Percentiles rank a stretch among this genome's conserved stretches.
Conservation (phyloP, 2,329 filamentous ascomycete genomes). For the Xylaria multiplex region DNA sequence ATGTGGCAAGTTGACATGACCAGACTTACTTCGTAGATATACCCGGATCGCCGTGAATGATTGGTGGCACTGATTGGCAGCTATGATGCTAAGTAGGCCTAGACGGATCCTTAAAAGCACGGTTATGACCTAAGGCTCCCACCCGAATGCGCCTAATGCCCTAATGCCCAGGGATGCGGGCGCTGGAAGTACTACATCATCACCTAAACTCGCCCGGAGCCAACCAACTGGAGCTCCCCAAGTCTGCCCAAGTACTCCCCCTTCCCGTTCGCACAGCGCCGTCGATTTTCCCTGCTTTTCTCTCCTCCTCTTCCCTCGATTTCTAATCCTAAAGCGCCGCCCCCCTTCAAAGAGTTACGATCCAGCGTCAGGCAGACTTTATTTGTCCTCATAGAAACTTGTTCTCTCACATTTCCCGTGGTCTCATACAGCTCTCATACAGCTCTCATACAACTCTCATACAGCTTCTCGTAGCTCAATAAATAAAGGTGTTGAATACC, state of each 20-base stretch:
- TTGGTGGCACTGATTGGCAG: conserved; percentile 28
- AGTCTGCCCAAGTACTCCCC: conserved; percentile 27
- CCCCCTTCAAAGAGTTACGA: conserved; percentile 20
- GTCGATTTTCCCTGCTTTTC: conserved; percentile 36
- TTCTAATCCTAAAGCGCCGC: conserved; percentile 21
- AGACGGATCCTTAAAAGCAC: conserved; percentile 21
- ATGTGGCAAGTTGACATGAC: conserved; percentile 16
- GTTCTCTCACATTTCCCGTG: conserved; percentile 7
- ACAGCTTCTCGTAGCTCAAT: conserved; percentile 17
- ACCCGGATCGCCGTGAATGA: conserved; percentile 12
- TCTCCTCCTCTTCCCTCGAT: conserved; percentile 22
- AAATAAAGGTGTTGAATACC: conserved; percentile 1
- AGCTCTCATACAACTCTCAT: background rate
- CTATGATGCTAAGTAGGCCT: conserved; percentile 26
- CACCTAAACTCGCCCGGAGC: conserved; percentile 23
- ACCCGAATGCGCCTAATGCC: conserved; percentile 21
- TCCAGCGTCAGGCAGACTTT: conserved; percentile 23
- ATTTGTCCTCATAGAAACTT: conserved; percentile 28
- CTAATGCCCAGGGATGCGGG: conserved; percentile 6
- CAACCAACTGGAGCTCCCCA: conserved; percentile 17
- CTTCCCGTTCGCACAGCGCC: conserved; percentile 30
- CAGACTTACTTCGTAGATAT: conserved; percentile 11
- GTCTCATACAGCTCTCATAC: conserved; percentile 11
- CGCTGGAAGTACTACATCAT: conserved; percentile 38
- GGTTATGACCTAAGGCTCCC: conserved; percentile 35